Conservation (phyloP, 139 green algal genomes). For the Zygnema cylindricum region DNA sequence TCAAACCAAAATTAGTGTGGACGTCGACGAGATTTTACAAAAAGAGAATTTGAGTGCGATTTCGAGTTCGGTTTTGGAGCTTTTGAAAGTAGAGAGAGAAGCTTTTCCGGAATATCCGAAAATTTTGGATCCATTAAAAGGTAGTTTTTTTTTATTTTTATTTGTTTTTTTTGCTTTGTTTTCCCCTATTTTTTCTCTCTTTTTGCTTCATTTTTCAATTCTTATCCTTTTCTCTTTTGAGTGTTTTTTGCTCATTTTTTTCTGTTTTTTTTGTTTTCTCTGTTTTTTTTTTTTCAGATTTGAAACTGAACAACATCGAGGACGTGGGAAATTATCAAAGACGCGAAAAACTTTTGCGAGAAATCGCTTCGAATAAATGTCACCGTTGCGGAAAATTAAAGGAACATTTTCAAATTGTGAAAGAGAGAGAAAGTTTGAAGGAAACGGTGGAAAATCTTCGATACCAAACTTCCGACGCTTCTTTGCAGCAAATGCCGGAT, state of each 20-base stretch:
- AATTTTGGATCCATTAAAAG: neutral
- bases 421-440: constrained; percentile 11
- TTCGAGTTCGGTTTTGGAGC: neutral
- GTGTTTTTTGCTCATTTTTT: constrained; percentile 13
- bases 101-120: neutral
- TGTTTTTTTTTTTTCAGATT: constrained; percentile 42
- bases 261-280: neutral
- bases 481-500: constrained; percentile 60
- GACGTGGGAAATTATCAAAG: constrained; percentile 53
- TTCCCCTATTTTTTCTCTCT: neutral
- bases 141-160: neutral
- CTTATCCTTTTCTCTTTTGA: neutral
- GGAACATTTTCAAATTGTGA: constrained; percentile 54
- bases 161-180: neutral
- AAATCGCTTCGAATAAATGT: constrained; percentile 44
- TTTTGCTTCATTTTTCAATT: neutral
- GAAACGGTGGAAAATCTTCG: constrained; percentile 58
- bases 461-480: constrained; percentile 76
- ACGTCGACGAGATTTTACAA: neutral
- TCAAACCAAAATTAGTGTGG: neutral
- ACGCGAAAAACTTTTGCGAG: constrained; percentile 18
- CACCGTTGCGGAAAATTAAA: constrained; percentile 48
- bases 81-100: neutral
- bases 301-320: constrained; percentile 62
- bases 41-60: neutral